These are phyloP conservation scores for Candida methanosorbosa DNA, from an alignment of 805 yeast genomes.

Conservation along the genomic window DNA sequence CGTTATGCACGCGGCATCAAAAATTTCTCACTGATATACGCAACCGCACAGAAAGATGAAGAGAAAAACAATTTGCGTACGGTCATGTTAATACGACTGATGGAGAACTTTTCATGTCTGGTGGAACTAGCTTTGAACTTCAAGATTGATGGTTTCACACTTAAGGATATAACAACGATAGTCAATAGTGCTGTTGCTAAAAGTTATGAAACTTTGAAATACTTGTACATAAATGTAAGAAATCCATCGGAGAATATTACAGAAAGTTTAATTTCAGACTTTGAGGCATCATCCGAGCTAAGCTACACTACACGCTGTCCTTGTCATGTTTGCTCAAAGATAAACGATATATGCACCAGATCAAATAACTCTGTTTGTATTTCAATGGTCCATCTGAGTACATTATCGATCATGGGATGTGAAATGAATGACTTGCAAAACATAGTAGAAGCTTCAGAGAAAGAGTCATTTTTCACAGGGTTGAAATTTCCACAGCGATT, in stretches of 20 bases:
- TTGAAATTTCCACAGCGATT: slow-evolving; percentile 8
- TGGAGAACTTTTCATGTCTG: slow-evolving; percentile 17
- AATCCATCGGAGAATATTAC: no score
- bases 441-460: slow-evolving; percentile 1
- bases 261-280: no score
- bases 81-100: slow-evolving; percentile 21
- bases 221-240: no score
- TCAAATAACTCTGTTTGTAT: no score
- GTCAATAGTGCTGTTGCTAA: no score
- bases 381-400: slow-evolving; percentile 21
- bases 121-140: slow-evolving; percentile 15
- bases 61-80: slow-evolving; percentile 25
- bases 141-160: no score
- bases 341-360: no score
- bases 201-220: no score
- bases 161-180: no score
- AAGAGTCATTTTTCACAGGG: slow-evolving; percentile 7
- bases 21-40: slow-evolving; percentile 17
- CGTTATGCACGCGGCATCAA: slow-evolving; percentile 16
- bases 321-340: no score
- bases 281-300: no score
- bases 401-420: slow-evolving; percentile 21
- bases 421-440: slow-evolving; percentile 18
- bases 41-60: slow-evolving; percentile 13
- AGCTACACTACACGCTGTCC: no score